Evolutionary conservation across 1,284 basidiomycete genomes (phyloP).

Genomic region (Malassezia cuniculi): DNA sequence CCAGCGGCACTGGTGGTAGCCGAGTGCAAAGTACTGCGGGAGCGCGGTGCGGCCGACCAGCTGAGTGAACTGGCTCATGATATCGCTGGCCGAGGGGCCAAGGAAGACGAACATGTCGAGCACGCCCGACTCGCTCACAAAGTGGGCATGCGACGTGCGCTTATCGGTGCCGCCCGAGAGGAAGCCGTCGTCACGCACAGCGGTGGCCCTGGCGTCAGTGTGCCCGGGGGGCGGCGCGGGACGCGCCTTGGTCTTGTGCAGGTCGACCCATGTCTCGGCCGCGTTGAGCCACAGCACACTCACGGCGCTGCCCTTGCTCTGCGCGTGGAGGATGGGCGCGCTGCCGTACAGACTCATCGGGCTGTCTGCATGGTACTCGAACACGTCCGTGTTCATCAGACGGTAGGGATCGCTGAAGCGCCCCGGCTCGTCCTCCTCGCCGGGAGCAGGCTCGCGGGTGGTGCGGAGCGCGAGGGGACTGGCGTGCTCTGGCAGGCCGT

Average conservation of each 20-base stretch:
- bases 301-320: conserved; percentile 59
- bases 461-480: conserved; percentile 70
- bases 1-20: conserved; percentile 96
- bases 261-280: conserved; percentile 91
- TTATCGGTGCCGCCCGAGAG: conserved; percentile 5
- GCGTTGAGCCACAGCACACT: conserved; percentile 79
- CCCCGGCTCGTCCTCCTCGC: conserved; percentile 22
- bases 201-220: background rate
- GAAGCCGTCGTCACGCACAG: background rate
- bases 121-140: conserved; percentile 92
- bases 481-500: conserved; percentile 93
- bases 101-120: conserved; percentile 87
- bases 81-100: conserved; percentile 64
- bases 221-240: background rate
- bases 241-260: conserved; percentile 48
- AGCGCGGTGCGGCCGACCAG: conserved; percentile 75
- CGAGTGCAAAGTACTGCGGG: conserved; percentile 80
- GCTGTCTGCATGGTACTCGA: conserved; percentile 85
- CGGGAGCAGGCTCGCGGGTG: conserved; percentile 22
- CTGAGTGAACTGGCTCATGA: conserved; percentile 72
- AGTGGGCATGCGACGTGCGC: conserved; percentile 54
- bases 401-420: conserved; percentile 67
- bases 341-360: conserved; percentile 62
- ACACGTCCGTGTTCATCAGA: conserved; percentile 90
- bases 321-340: conserved; percentile 85